Evolutionary conservation across 768 basidiomycete genomes (phyloP), one percentile per base, ranked within the genome.

Genomic region (Rhizopogon salebrosus): DNA sequence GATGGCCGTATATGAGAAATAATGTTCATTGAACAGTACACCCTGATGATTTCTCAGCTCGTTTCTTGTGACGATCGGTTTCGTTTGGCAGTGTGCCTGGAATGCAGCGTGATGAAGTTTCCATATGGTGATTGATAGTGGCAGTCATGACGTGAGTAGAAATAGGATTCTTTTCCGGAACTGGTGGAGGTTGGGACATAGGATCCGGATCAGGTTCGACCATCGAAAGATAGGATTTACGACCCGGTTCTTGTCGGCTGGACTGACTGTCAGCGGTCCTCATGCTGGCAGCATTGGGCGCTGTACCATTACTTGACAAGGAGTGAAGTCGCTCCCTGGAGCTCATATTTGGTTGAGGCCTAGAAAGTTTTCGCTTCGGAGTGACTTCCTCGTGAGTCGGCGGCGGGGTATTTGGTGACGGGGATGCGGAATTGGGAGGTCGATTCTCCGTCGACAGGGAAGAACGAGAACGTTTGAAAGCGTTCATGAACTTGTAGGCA

Each of bases 381-480:
- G 35, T 23, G 29, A 51, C 51, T 37, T 57, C 57, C 46, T 63
- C 65, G 39, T 66, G 59, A 34, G 56, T 18, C 48, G 58, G 56
- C 53, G 62, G 39, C 53, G 52, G 50, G 51, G 70, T 56, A 40
- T 52, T 52, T 13, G 68, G 65, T 7, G 72, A 59, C 13, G 72
- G 62, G 6, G 57, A 55, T 3, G 72, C 53, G 9, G 71, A 65
- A 18, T 70, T 57, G 4, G 62, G 59, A 7, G 68, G 58, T 27
- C 56, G 60, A 29, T 75, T 71, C 31, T 80, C 74, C 3, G 77
- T 70, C 1, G 76, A 72, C 18, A 85, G 60, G 57, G 78, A 84
- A n/a, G 80, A 80, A 48, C 79, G 74, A 20, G 86, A 83, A 35
- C 79, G 78, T 55, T 80, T 86, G 69, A 88, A 85, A 13, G 77